Evolutionary conservation across 2,329 filamentous ascomycete genomes (phyloP), one percentile per base, ranked within the genome.

Genomic region (Botryotinia calthae): DNA sequence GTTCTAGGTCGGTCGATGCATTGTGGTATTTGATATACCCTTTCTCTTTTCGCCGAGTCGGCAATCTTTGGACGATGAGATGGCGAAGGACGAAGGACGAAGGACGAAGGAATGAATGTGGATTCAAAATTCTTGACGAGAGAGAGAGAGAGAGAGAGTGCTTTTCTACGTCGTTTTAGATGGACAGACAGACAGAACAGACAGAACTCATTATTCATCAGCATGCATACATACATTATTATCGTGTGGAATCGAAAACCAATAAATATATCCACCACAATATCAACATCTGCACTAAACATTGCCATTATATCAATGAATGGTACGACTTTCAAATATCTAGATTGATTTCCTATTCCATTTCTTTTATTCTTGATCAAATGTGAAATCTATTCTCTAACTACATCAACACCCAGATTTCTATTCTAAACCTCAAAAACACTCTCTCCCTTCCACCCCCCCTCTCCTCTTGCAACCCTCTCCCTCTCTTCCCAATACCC

Each of bases 401-500:
- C 20, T 25, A 31, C n/a, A 28, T 28, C 12, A 22, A 25, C 48
- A 22, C 46, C 12, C 20, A 44, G 28, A 28, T 66, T 37, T 12
- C 40, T 42, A 31, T 5, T 66, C 74, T 62, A 76, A 56, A 66
- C 65, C 68, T 76, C 74, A 87, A 90, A 70, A 51, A 90, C 84
- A 64, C 85, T 83, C 48, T 88, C 81, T 8, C 86, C 86, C 6
- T 79, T 81, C 93, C 93, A 97, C 72, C 85, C 85, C 1, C 90
- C 90, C 1, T 54, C 64, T 9, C 64, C 64, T 25, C 48, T 22
- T 4, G 25, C n/a, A 14, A 67, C 59, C 76, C 84, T 88, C 4
- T 85, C 87, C 74, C 95, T 88, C 82, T 93, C 91, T 80, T 97
- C 95, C 96, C 96, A 99, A 83, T 99, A 99, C 14, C 93, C 91